Evolutionary conservation across 2,329 filamentous ascomycete species (phyloP), one percentile per base, ranked within the genome.

Genomic region (Phialophora macrospora): DNA sequence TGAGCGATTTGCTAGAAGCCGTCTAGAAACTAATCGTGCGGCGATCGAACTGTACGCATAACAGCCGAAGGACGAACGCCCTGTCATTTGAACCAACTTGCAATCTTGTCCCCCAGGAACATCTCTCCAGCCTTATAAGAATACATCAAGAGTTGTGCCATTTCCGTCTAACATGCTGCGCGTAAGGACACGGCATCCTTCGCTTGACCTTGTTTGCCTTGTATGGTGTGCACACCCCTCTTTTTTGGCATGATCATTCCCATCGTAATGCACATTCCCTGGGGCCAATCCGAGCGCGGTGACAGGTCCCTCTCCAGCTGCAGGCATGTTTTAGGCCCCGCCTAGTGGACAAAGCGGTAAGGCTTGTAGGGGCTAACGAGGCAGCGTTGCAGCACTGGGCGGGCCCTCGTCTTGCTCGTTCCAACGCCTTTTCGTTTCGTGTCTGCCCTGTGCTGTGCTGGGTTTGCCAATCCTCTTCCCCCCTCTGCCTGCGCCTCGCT

Each of bases 171-270:
- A 28, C 20, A 49, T 28, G 24, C 22, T 22, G 48, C 46, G 46
- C 12, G 8, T 49, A 26, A 22, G 20, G n/a, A 41, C 17, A 44
- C 56, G 56, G 56, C 6, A 49, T 59, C 56, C 41, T 49, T 32
- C 52, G 38, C 38, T 48, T 49, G 26, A 61, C 44, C 56, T 59
- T 49, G 41, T 44, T 32, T 46, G 41, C 59, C 49, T 55, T 60
- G 11, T 14, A 28, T 49, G 57, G 24, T 28, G 41, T 44, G 48
- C 44, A 30, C 26, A 41, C 62, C 62, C 62, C 56, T 64, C 62
- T 55, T 60, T 59, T 63, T 55, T 56, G 64, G 52, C 58, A 65
- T 46, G 61, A 60, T 55, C 64, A 63, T 65, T 60, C 58, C 56
- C 58, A 60, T 60, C 58, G 48, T 52, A 54, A 60, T 52, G 58